Evolutionary conservation across 257 asterid species (phyloP), one percentile per base, ranked within the genome.

Genomic region (Ocimum tenuiflorum): DNA sequence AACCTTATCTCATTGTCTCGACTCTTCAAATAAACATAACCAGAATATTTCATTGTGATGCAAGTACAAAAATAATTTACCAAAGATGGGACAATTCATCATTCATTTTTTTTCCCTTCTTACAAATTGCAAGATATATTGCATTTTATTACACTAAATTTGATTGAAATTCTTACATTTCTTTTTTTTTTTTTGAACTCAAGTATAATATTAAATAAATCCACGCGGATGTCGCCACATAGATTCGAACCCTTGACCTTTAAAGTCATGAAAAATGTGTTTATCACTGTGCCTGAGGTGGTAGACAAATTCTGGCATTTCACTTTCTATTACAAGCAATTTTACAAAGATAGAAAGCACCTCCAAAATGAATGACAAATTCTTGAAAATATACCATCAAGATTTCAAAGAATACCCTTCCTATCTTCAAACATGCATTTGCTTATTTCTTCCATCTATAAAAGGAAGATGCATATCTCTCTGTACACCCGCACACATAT

Each of bases 381-480:
- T 60, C 73, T 36, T 50, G 68, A n/a, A 60, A 60, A 27, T 27
- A 27, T 27, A 48, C 13, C 18, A 47, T 50, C 75, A 55, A 47
- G 71, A 74, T 55, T 63, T 45, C 45, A 68, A 67, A 67, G 69
- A 75, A 75, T 69, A 60, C 52, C 76, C 4, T 70, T 70, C 76
- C 76, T 69, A 75, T 17, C 42, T 60, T 65, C 71, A 63, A 47
- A 74, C 47, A 53, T 45, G 67, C 78, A 73, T 43, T 77, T 68
- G 76, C 84, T 70, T 82, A 71, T 75, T 84, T 73, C 57, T 76
- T 67, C 5, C 3, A 73, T 68, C 80, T 67, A 76, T 79, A n/a
- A 45, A 4, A 36, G 54, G 74, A 65, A 73, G 70, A 67, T 51
- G 70, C 48, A 67, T 18, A 60, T 58, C 43, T 31, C 36, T 22